These are phyloP conservation scores for Coprinopsis cinerea DNA, from an alignment of 768 basidiomycete species.

Conservation along the genomic window DNA sequence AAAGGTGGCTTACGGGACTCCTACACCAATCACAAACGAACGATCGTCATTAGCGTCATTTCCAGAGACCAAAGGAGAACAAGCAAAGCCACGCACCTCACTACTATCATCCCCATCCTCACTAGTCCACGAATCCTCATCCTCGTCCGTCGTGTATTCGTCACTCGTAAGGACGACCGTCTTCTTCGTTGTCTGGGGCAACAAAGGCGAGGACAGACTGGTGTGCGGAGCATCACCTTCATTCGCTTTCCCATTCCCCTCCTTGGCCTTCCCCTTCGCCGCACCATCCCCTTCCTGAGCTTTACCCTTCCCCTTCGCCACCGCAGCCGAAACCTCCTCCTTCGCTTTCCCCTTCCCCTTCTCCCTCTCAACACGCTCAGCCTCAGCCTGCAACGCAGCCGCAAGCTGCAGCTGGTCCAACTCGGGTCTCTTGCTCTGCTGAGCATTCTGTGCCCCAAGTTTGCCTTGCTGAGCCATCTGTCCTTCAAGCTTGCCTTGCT, in stretches of 20 bases:
- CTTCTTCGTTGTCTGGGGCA: constrained; percentile 28
- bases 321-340: background rate
- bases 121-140: constrained; percentile 49
- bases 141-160: constrained; percentile 43
- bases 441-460: background rate
- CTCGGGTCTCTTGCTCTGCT: background rate
- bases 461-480: background rate
- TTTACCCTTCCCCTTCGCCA: no score
- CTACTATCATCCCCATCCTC: constrained; percentile 40
- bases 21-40: background rate
- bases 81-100: constrained; percentile 20
- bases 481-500: background rate
- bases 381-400: constrained; percentile 5
- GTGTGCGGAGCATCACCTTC: background rate
- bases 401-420: background rate
- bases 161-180: constrained; percentile 53
- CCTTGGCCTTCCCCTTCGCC: constrained; percentile 14
- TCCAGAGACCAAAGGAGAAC: background rate
- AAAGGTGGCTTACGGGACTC: background rate
- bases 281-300: background rate
- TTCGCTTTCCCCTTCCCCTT: constrained; percentile 3
- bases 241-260: constrained; percentile 14
- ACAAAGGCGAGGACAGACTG: constrained; percentile 20
- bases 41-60: background rate
- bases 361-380: constrained; percentile 8